Evolutionary conservation across 345 rosid genomes (phyloP).

Genomic region (Corchorus capsularis): DNA sequence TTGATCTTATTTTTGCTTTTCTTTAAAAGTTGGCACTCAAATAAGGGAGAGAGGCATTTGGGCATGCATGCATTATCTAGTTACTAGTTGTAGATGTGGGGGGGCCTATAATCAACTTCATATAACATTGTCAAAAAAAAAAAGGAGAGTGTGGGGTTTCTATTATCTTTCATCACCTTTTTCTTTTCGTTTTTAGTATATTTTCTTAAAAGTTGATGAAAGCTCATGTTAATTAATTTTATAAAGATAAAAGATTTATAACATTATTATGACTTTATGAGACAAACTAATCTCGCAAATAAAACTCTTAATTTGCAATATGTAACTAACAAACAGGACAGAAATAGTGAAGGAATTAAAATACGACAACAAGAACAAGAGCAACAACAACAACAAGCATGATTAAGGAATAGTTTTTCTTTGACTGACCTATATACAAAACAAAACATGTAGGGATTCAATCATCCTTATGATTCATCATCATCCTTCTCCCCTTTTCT

Average conservation of each 20-base stretch:
- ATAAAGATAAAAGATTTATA: no score
- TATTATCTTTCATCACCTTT: background rate
- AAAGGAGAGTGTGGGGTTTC: background rate
- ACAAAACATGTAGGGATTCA: background rate
- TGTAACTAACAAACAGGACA: background rate
- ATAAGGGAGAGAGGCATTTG: no score
- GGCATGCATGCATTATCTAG: background rate
- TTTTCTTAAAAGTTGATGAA: background rate
- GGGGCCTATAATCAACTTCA: background rate
- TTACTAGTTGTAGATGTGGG: background rate
- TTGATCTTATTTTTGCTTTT: no score
- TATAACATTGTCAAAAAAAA: background rate
- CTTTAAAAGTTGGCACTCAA: no score
- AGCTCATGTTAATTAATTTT: background rate
- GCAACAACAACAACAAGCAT: background rate
- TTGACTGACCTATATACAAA: background rate
- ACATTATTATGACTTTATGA: no score
- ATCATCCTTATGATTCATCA: background rate
- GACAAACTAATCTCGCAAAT: background rate
- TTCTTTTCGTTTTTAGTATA: no score
- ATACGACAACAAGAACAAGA: background rate
- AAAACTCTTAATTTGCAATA: background rate
- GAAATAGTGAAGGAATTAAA: no score
- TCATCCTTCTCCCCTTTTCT: background rate
- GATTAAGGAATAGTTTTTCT: conserved; percentile 3